Base-by-base conservation (phyloP, 352 stramenopile species). In the Pythium pyrilobum region DNA sequence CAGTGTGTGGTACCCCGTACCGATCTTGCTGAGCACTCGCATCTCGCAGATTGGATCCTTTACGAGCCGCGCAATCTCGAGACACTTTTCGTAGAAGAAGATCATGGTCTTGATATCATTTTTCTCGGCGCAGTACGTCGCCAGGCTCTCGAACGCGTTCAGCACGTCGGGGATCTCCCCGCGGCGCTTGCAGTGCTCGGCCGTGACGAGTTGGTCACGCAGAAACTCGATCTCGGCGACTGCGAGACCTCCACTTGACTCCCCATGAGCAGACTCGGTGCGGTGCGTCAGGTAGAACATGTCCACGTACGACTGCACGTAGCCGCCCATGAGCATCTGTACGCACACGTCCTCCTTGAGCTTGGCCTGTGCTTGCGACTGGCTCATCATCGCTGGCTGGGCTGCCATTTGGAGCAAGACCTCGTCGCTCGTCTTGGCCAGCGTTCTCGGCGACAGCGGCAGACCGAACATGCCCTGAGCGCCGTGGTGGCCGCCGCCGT, bases 261-360 rank as follows among this genome's bases (percentile, higher is more conserved):
- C 40, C 0, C 49, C 77, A 18, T 87, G 72, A 5, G 23, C 21
- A 15, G 44, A 45, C 12, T 53, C 40, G 23, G 33, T 33, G 36
- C 87, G 81, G 59, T 97, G 89, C 15, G 82, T 95, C 18, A 98
- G 80, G 71, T 98, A 97, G 57, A 97, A 97, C 37, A 98, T 80
- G 66, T 98, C 92, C n/a, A 97, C 88, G 56, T 85, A 98, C 8
- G 83, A 94, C 64, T 97, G 90, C 33, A 97, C 90, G 63, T 95
- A 96, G 28, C 92, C 92, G 21, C 73, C 69, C 57, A 87, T 76
- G 12, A 97, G 74, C 49, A 97, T 81, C 40, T 94, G 76, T 41
- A 90, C 84, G 53, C 87, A 97, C 6, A 90, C 68, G 15, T 85
- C 70, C 55, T 91, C 77, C 52, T 87, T 86, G 47, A 87, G 71